These are phyloP conservation scores for Globisporangium irregulare DNA, from an alignment of 352 stramenopile genomes.

Conservation along the genomic window DNA sequence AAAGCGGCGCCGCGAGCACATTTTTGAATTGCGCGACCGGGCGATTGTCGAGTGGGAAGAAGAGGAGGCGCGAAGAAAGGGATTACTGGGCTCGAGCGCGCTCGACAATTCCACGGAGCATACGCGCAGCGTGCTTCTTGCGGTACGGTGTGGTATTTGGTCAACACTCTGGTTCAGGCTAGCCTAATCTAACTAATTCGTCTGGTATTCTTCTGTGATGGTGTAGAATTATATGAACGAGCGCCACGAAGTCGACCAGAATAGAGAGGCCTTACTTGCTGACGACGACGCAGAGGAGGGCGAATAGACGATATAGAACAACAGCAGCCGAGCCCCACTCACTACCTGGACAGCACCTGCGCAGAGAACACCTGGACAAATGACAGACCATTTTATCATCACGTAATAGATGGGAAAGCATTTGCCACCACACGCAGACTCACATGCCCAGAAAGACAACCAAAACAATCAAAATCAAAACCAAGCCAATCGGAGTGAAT, in stretches of 20 bases:
- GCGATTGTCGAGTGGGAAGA: constrained; percentile 76
- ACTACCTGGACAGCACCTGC: background rate
- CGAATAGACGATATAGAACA: constrained; percentile 16
- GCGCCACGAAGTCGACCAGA: constrained; percentile 64
- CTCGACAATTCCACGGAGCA: constrained; percentile 60
- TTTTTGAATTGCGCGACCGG: constrained; percentile 67
- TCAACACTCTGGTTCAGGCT: background rate
- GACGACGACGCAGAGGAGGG: constrained; percentile 43
- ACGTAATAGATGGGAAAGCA: constrained; percentile 3
- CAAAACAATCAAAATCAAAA: background rate
- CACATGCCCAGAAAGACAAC: background rate
- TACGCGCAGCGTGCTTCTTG: constrained; percentile 61
- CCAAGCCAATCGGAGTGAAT: background rate
- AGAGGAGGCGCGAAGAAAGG: constrained; percentile 62
- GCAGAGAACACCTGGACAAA: background rate
- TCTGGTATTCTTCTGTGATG: constrained; percentile 7
- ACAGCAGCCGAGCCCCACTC: background rate
- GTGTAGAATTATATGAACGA: constrained; percentile 72
- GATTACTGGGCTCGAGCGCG: constrained; percentile 48
- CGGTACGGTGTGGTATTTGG: constrained; percentile 31
- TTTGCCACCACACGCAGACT: background rate
- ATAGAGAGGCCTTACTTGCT: constrained; percentile 31
- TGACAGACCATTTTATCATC: constrained; percentile 1
- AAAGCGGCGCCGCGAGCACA: constrained; percentile 67
- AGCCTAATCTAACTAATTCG: background rate